Base-by-base conservation (phyloP, 305 asterid genomes). In the Striga hermonthica region DNA sequence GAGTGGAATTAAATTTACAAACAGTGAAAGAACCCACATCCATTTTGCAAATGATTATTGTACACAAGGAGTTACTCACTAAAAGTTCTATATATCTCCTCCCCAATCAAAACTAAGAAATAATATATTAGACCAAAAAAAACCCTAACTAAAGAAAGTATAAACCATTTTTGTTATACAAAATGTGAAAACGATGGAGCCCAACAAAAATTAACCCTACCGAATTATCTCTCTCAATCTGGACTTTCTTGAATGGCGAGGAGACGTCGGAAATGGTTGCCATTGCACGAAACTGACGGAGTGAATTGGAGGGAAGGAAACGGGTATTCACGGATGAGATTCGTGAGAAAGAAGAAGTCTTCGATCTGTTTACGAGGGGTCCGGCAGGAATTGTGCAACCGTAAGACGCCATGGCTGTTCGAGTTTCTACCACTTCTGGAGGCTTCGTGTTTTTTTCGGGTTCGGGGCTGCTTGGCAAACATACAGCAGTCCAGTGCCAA, bases 181-280 rank as follows among this genome's bases (percentile, higher is more conserved):
- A n/a, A 15, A 13, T 7, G 37, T 10, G 65, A 12, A n/a, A 57
- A 56, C 5, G 34, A 56, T 10, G 37, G 35, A 62, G 28, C 50
- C 37, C 37, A 28, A 45, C 40, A n/a, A 50, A 57, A 69, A 37
- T 59, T 55, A 45, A 10, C 49, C 77, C 76, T 69, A 92, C 97
- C 67, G 82, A 80, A 74, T 84, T 74, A 49, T 76, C 97, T 60
- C 95, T 84, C 73, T 84, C 96, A 81, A 92, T 87, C 86, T 82
- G 89, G 39, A 92, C 76, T 68, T 86, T 92, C 78, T 78, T 86
- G 88, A 92, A 86, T 54, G 89, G 83, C 12, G 95, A 75, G 13
- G 89, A 60, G 37, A 79, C 73, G 49, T 81, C 73, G 37, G 90
- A 60, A 31, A 76, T 78, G 16, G 83, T 72, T 4, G 98, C 91